These are phyloP conservation scores for Spongispora temasekensis DNA, from an alignment of 1,284 basidiomycete species.

Conservation along the genomic window DNA sequence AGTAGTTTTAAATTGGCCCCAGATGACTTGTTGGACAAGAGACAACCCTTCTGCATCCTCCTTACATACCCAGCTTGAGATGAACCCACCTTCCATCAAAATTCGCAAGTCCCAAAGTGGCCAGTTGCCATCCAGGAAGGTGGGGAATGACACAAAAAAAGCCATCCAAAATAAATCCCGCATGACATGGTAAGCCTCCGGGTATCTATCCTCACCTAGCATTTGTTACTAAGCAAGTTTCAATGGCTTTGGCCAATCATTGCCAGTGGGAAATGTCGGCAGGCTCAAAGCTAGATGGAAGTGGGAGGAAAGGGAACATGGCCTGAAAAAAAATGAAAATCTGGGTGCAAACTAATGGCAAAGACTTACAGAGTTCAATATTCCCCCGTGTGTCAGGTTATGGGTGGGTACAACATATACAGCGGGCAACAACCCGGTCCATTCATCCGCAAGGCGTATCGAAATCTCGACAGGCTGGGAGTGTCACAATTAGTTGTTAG, in stretches of 20 bases:
- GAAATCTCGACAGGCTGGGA: neutral
- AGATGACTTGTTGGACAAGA: neutral
- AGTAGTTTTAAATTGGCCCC: neutral
- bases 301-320: neutral
- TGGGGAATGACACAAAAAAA: neutral
- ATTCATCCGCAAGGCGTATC: neutral
- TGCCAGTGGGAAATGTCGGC: neutral
- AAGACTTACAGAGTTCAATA: neutral
- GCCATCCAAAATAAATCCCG: neutral
- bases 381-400: neutral
- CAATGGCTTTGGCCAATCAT: neutral
- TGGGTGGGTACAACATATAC: neutral
- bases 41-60: neutral
- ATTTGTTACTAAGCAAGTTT: neutral
- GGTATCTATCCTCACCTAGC: neutral
- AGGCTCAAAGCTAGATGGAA: neutral
- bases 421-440: neutral
- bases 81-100: neutral
- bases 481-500: neutral
- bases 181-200: neutral
- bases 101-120: neutral
- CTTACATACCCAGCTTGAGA: neutral
- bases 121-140: neutral
- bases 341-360: neutral
- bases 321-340: neutral